Evolutionary conservation across 2,329 filamentous ascomycete species (phyloP).

Genomic region (Fusarium phyllophilum): DNA sequence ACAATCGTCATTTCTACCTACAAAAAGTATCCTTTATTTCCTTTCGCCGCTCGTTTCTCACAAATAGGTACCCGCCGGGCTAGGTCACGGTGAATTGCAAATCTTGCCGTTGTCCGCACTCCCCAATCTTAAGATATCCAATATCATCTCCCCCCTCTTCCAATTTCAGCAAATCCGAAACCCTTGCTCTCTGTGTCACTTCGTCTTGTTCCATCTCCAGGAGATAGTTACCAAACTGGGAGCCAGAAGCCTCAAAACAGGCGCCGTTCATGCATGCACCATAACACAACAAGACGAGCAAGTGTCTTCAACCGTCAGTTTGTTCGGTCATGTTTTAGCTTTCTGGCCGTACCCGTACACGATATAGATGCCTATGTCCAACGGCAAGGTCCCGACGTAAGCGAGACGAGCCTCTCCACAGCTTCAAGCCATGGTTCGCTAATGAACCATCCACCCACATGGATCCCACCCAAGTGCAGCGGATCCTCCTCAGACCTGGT

Average conservation of each 20-base stretch:
- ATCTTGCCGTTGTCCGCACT: constrained; percentile 37
- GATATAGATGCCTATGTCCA: constrained; percentile 5
- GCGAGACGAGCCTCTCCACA: constrained; percentile 33
- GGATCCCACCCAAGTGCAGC: constrained; percentile 18
- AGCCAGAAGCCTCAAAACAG: constrained; percentile 17
- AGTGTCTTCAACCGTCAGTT: constrained; percentile 23
- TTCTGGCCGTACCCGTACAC: constrained; percentile 23
- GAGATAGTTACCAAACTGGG: constrained; percentile 25
- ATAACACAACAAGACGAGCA: constrained; percentile 24
- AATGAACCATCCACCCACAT: constrained; percentile 10
- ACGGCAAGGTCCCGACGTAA: constrained; percentile 25
- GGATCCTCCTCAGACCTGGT: constrained; percentile 11
- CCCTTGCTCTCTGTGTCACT: constrained; percentile 38
- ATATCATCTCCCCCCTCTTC: constrained; percentile 35
- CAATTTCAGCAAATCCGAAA: constrained; percentile 19
- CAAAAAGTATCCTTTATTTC: constrained; percentile 11
- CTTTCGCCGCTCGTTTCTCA: constrained; percentile 10
- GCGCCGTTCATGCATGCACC: constrained; percentile 7
- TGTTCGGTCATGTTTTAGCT: constrained; percentile 27
- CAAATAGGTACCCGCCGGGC: constrained; percentile 30
- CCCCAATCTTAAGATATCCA: constrained; percentile 33
- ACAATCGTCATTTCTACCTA: constrained; percentile 30
- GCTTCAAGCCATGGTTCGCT: constrained; percentile 25
- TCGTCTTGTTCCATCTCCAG: constrained; percentile 27
- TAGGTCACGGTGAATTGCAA: constrained; percentile 30